Evolutionary conservation across 305 asterid species (phyloP).

Genomic region (Andrographis paniculata): DNA sequence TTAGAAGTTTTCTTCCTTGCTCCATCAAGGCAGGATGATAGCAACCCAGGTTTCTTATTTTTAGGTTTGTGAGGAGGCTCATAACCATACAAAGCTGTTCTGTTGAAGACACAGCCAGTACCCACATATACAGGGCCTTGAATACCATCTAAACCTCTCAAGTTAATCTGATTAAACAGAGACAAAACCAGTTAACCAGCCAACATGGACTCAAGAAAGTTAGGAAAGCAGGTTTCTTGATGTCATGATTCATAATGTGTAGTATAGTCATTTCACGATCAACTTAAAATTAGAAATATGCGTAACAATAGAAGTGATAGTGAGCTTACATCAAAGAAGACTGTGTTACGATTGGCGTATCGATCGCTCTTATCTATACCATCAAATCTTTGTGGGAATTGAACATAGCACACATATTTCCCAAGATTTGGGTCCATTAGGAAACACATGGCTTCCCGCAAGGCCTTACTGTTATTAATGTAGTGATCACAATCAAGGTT

Average conservation of each 20-base stretch:
- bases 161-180: conserved; percentile 55
- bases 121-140: conserved; percentile 99
- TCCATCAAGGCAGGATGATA: conserved; percentile 70
- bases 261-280: neutral
- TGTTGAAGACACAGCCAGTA: conserved; percentile 95
- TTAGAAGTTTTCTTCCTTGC: conserved; percentile 66
- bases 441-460: conserved; percentile 90
- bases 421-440: conserved; percentile 94
- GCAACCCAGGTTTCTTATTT: conserved; percentile 50
- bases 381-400: conserved; percentile 89
- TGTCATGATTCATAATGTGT: neutral
- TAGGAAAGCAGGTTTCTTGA: neutral
- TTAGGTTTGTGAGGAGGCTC: conserved; percentile 96
- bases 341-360: conserved; percentile 87
- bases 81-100: conserved; percentile 93
- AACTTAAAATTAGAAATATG: neutral
- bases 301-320: neutral
- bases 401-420: conserved; percentile 88
- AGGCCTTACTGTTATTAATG: conserved; percentile 90
- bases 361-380: conserved; percentile 89
- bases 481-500: conserved; percentile 96
- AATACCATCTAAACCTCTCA: conserved; percentile 97
- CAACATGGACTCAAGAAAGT: neutral
- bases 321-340: conserved; percentile 77
- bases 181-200: conserved; percentile 9